Conservation (phyloP, 1,139 yeast genomes). For the Geotrichum siamense region DNA sequence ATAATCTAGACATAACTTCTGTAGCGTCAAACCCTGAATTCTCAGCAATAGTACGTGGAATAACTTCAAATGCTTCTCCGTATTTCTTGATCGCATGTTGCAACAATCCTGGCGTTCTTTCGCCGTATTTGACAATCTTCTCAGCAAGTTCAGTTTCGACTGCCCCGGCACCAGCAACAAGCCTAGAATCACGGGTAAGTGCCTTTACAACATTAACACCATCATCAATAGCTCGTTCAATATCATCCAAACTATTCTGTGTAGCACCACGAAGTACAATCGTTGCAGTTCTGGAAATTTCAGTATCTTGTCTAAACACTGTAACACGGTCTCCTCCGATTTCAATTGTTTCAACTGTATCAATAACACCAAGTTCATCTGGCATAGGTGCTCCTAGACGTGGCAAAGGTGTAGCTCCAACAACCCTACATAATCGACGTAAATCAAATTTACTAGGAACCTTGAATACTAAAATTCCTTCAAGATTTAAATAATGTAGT, state of each 20-base stretch:
- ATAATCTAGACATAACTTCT: conserved; percentile 76
- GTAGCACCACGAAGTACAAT: conserved; percentile 95
- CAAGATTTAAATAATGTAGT: conserved; percentile 83
- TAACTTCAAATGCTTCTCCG: conserved; percentile 90
- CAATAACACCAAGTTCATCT: conserved; percentile 86
- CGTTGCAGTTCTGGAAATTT: conserved; percentile 63
- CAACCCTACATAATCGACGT: conserved; percentile 88
- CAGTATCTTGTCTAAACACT: conserved; percentile 72
- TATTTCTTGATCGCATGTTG: conserved; percentile 92
- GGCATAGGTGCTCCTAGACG: conserved; percentile 94
- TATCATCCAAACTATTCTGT: conserved; percentile 86
- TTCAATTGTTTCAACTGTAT: conserved; percentile 82
- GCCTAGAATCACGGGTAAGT: conserved; percentile 65
- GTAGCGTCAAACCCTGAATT: conserved; percentile 90
- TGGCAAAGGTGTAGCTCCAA: conserved; percentile 96
- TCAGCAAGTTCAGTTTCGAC: conserved; percentile 86
- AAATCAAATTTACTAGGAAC: conserved; percentile 92
- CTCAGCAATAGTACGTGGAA: conserved; percentile 89
- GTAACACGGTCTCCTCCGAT: conserved; percentile 98
- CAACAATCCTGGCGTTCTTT: conserved; percentile 83
- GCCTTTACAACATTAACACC: conserved; percentile 93
- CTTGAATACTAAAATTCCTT: conserved; percentile 73
- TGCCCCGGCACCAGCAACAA: conserved; percentile 96
- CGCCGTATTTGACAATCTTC: conserved; percentile 76
- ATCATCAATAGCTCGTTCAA: conserved; percentile 95